phyloP scores from a whole-genome alignment of 2,329 filamentous ascomycete genomes.

The Orbilia blumenaviensis region DNA sequence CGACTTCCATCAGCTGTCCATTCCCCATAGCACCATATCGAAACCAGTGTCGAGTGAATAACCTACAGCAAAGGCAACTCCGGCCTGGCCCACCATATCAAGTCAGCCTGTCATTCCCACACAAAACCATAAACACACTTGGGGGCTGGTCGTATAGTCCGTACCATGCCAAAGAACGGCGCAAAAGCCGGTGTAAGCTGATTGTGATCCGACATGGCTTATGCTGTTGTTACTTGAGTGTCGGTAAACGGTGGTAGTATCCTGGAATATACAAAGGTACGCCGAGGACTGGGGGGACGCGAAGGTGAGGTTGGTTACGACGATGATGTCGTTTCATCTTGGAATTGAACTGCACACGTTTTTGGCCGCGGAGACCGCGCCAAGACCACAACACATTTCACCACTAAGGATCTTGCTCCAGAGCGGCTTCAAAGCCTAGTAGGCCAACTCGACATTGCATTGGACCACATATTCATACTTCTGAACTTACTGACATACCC shows the following conservation, averaged over 20 bases:
- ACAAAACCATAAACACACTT: not conserved
- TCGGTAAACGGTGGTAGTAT: not conserved
- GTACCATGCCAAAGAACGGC: slow-evolving; percentile 53
- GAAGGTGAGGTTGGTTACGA: slow-evolving; percentile 14
- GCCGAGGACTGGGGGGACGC: not conserved
- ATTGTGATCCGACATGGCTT: slow-evolving; percentile 43
- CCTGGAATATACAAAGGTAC: not conserved
- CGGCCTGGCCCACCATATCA: slow-evolving; percentile 16
- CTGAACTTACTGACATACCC: too few relatives aligned
- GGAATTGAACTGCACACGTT: slow-evolving; percentile 11
- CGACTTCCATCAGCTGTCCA: not conserved
- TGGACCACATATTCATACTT: too few relatives aligned
- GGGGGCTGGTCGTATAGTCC: not conserved
- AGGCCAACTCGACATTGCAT: too few relatives aligned
- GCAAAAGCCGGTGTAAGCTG: slow-evolving; percentile 46
- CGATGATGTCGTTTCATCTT: slow-evolving; percentile 8
- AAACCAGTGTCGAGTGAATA: not conserved
- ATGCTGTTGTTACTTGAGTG: not conserved
- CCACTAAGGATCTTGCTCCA: not conserved
- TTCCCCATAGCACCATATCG: not conserved
- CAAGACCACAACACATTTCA: slow-evolving; percentile 15
- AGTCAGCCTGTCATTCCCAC: slow-evolving; percentile 1
- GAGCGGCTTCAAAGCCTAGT: too few relatives aligned
- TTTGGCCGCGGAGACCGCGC: not conserved
- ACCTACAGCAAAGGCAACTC: slow-evolving; percentile 51